A percentile compares a stretch with the other conserved stretches of the same genome.
These are phyloP conservation scores for Fusarium equiseti DNA, from an alignment of 2,329 filamentous ascomycete genomes.

Conservation along the genomic window DNA sequence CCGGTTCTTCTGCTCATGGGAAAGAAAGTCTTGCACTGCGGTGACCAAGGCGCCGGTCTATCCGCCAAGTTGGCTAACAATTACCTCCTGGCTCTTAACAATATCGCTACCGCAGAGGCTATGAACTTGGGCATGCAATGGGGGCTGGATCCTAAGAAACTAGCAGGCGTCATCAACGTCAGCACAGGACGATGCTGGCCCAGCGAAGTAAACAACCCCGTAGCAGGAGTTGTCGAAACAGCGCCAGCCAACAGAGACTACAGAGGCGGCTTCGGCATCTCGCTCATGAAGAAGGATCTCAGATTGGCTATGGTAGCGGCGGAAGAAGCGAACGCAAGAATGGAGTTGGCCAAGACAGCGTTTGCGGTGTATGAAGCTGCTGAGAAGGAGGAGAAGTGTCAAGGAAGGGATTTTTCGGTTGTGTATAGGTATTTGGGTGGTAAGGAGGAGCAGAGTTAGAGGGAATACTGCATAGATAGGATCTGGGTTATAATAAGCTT, in stretches of 20 bases:
- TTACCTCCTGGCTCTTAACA: slow-evolving; percentile 93
- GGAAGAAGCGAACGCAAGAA: slow-evolving; percentile 71
- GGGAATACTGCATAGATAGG: neutral
- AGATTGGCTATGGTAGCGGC: slow-evolving; percentile 79
- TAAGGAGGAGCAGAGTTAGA: slow-evolving; percentile 54
- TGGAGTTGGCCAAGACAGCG: slow-evolving; percentile 74
- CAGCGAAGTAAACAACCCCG: slow-evolving; percentile 94
- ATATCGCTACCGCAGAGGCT: slow-evolving; percentile 77
- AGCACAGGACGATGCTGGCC: slow-evolving; percentile 98
- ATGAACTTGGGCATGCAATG: slow-evolving; percentile 74
- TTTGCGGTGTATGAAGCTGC: slow-evolving; percentile 76
- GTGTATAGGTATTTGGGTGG: slow-evolving; percentile 79
- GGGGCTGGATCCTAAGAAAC: slow-evolving; percentile 71
- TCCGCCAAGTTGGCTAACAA: slow-evolving; percentile 97
- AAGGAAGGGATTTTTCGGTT: slow-evolving; percentile 83
- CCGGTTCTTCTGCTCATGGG: slow-evolving; percentile 85
- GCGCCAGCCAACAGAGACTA: slow-evolving; percentile 84
- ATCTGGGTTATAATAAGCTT: neutral
- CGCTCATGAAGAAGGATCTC: slow-evolving; percentile 85
- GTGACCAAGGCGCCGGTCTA: slow-evolving; percentile 84
- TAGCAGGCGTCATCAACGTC: slow-evolving; percentile 90
- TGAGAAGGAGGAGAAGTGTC: slow-evolving; percentile 69
- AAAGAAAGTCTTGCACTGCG: slow-evolving; percentile 85
- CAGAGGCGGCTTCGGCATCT: slow-evolving; percentile 79
- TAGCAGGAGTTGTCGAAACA: slow-evolving; percentile 82